Base-by-base conservation (phyloP, 2,329 filamentous ascomycete species). In the Diaporthe helianthi region DNA sequence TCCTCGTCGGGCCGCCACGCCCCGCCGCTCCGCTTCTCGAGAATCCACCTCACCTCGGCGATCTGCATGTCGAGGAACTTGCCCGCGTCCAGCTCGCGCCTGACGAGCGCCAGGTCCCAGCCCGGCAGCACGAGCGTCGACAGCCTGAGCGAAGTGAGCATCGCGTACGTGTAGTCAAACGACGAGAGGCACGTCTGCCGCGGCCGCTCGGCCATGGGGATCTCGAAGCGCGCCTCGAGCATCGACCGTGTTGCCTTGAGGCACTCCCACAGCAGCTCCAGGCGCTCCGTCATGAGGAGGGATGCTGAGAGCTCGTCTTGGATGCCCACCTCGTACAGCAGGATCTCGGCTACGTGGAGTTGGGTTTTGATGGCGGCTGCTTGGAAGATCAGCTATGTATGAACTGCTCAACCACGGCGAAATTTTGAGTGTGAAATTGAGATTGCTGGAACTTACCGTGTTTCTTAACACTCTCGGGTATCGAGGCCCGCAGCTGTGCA, bases 81-180 rank as follows among this genome's bases (percentile, higher is more conserved):
- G 5, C 76, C 76, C 63, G 82, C 74, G 26, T 71, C 74, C 15
- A 85, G 75, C 70, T 83, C 79, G 26, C 74, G 71, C 6, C 79
- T 76, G 26, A 81, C 79, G 1, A 76, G 73, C 2, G 73, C 73
- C 4, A 80, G 74, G 61, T 85, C 80, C 84, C 84, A 86, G 0
- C 84, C 84, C 0, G 83, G 82, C 0, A 81, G 71, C 47, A 79
- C 78, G 15, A 85, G 75, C 13, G 80, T 82, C 69, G 83, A 78
- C n/a, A 87, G 78, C 74, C 83, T 83, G 22, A 86, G 79, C 47
- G 78, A 79, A 0, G 79, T 81, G 71, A 86, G 79, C 72, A 85
- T 79, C 36, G 80, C 78, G 72, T 82, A 86, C 61, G 83, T 79
- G 54, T 83, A 80, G 73, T 86, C 84, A 26, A 83, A 85, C 10